Percentiles rank a stretch among this genome's conserved stretches.
phyloP scores from a whole-genome alignment of 169 alveolate species.

The Cryptosporidium tyzzeri region DNA sequence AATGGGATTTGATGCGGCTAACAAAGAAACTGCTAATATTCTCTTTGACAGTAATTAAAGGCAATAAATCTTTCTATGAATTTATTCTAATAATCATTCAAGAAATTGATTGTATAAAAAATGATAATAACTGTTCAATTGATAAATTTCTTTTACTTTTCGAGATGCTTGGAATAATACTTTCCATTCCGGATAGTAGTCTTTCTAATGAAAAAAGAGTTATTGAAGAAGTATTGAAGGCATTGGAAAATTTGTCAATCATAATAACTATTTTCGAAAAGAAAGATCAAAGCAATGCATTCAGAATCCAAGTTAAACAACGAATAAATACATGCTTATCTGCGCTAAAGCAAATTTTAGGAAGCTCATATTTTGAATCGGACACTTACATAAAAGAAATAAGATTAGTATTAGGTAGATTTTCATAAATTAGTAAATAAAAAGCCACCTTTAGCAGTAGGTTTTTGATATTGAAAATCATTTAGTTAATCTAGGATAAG shows the following conservation, averaged over 20 bases:
- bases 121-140: background rate
- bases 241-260: background rate
- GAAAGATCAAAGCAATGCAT: background rate
- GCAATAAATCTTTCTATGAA: background rate
- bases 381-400: background rate
- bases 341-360: slow-evolving; percentile 20
- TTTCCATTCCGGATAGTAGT: background rate
- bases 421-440: background rate
- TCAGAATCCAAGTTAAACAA: background rate
- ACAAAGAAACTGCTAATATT: background rate
- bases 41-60: background rate
- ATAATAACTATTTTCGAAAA: background rate
- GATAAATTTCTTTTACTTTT: background rate
- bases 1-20: background rate
- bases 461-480: background rate
- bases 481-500: background rate
- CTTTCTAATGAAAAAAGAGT: background rate
- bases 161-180: background rate
- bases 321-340: slow-evolving; percentile 6
- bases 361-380: slow-evolving; percentile 17
- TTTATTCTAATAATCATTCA: background rate
- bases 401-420: background rate
- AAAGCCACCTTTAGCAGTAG: background rate
- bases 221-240: background rate
- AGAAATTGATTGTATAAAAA: background rate